These are phyloP conservation scores for Magnusiomyces magnusii DNA, from an alignment of 1,139 yeast genomes.

Conservation along the genomic window DNA sequence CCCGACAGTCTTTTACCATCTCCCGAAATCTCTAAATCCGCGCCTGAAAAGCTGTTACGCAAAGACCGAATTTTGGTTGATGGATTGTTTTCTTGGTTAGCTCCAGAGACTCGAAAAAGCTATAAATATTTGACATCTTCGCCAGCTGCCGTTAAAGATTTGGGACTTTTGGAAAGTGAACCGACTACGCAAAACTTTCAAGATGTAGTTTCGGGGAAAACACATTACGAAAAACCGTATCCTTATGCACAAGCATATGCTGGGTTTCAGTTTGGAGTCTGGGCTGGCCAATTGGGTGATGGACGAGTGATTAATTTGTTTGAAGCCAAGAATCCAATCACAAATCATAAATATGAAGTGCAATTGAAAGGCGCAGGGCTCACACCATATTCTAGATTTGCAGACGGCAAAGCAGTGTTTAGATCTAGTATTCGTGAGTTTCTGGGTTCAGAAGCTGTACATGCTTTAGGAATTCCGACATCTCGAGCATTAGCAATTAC, in stretches of 20 bases:
- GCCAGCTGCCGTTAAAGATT: constrained; percentile 50
- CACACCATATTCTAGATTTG: constrained; percentile 90
- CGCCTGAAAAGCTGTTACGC: constrained; percentile 37
- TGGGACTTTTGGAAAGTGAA: constrained; percentile 44
- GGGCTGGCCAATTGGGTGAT: constrained; percentile 97
- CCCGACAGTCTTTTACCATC: constrained; percentile 58
- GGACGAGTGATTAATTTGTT: constrained; percentile 84
- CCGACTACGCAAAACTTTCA: constrained; percentile 41
- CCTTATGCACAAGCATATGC: constrained; percentile 93
- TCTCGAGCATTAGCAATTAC: constrained; percentile 76
- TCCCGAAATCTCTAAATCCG: constrained; percentile 42
- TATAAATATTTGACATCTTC: constrained; percentile 55
- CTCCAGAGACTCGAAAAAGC: constrained; percentile 27
- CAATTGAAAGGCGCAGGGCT: constrained; percentile 90
- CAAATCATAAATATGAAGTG: constrained; percentile 46
- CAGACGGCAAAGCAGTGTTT: constrained; percentile 92
- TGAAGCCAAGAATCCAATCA: constrained; percentile 44
- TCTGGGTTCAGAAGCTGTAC: constrained; percentile 70
- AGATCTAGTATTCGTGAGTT: constrained; percentile 86
- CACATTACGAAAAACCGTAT: constrained; percentile 38
- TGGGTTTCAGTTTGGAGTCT: constrained; percentile 92
- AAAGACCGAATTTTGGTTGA: constrained; percentile 73
- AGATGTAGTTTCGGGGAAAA: constrained; percentile 57
- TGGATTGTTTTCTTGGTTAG: constrained; percentile 43
- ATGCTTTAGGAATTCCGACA: constrained; percentile 79